These are phyloP conservation scores for Melanogaster broomeanus DNA, from an alignment of 768 basidiomycete species.

Conservation along the genomic window DNA sequence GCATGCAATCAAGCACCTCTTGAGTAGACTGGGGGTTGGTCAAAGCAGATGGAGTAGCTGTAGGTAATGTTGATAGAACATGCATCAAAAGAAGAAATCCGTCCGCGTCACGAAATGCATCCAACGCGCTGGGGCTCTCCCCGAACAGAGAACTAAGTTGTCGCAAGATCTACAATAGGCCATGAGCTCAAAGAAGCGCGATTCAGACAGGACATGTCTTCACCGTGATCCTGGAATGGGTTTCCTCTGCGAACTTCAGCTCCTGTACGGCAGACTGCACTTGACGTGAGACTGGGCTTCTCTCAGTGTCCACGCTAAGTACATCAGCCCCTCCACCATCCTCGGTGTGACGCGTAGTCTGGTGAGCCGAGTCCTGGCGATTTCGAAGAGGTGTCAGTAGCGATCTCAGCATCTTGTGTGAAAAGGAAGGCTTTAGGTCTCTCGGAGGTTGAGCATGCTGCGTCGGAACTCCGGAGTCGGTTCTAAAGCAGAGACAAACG, in stretches of 20 bases:
- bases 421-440: neutral
- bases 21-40: conserved; percentile 36
- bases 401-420: conserved; percentile 52
- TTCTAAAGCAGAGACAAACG: neutral
- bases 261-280: conserved; percentile 72
- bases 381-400: conserved; percentile 60
- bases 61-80: conserved; percentile 61
- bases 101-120: conserved; percentile 79
- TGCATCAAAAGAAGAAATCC: conserved; percentile 79
- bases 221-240: conserved; percentile 55
- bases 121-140: conserved; percentile 65
- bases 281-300: conserved; percentile 35
- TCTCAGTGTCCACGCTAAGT: neutral
- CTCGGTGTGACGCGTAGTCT: conserved; percentile 8
- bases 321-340: conserved; percentile 26
- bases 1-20: conserved; percentile 52
- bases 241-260: conserved; percentile 58
- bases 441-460: conserved; percentile 8
- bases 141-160: conserved; percentile 71
- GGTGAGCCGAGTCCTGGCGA: conserved; percentile 48
- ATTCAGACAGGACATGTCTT: conserved; percentile 9
- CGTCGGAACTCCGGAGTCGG: neutral
- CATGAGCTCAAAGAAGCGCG: neutral
- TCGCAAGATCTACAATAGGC: conserved; percentile 48
- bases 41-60: conserved; percentile 27